These are phyloP conservation scores for Schoenoplectus triqueter DNA, from an alignment of 202 grass and related monocot genomes.

Conservation along the genomic window DNA sequence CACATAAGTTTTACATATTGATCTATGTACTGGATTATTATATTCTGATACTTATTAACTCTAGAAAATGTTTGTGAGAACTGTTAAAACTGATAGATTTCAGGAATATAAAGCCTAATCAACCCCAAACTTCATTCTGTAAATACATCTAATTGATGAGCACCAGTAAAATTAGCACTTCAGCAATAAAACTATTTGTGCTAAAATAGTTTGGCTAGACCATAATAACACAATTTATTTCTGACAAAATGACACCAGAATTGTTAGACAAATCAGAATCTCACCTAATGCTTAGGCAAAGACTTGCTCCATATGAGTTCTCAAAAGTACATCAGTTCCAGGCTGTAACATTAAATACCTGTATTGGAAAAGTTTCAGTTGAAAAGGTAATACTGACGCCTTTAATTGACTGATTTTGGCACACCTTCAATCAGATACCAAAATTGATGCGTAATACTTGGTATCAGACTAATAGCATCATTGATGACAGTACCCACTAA, in stretches of 20 bases:
- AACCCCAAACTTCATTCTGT: not conserved
- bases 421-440: not conserved
- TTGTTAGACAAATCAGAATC: slow-evolving; percentile 14
- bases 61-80: not conserved
- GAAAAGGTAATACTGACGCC: slow-evolving; percentile 11
- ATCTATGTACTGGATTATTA: not conserved
- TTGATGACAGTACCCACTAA: not conserved
- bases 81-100: not conserved
- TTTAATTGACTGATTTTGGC: not conserved
- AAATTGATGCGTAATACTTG: not conserved
- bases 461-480: slow-evolving; percentile 10
- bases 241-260: not conserved
- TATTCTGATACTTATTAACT: not conserved
- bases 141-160: not conserved
- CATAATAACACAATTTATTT: not conserved
- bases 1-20: not conserved
- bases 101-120: not conserved
- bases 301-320: not conserved
- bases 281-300: slow-evolving; percentile 10
- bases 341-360: slow-evolving; percentile 4
- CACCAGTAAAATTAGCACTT: not conserved
- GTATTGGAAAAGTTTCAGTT: not conserved
- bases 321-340: not conserved
- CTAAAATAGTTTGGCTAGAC: not conserved
- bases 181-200: not conserved